Evolutionary conservation across 192 early-diverging fungal genomes (phyloP).

Genomic region (Coemansia sp.): DNA sequence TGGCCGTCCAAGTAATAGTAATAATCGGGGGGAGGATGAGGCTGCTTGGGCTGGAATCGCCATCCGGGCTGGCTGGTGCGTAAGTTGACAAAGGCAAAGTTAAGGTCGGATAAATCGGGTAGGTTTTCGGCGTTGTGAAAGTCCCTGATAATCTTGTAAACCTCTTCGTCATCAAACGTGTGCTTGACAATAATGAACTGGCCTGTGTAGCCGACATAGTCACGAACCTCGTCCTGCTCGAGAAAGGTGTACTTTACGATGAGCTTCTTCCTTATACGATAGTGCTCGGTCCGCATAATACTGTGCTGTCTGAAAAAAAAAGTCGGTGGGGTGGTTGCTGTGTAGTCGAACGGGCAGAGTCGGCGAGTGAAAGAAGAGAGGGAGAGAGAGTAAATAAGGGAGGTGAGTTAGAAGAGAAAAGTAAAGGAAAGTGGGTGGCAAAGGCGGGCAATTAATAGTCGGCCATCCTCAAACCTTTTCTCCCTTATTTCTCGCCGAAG

Average conservation of each 20-base stretch:
- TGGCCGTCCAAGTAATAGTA: neutral
- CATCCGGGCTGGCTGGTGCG: neutral
- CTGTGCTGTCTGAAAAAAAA: neutral
- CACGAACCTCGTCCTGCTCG: neutral
- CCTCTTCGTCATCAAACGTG: neutral
- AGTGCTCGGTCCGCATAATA: neutral
- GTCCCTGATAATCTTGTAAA: neutral
- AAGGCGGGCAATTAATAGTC: neutral
- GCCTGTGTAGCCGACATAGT: neutral
- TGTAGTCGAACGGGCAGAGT: neutral
- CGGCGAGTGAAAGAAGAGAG: too few relatives aligned
- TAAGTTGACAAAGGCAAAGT: neutral
- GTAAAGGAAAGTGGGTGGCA: neutral
- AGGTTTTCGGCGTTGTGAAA: neutral
- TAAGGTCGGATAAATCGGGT: neutral
- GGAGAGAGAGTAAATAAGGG: neutral
- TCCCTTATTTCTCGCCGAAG: too few relatives aligned
- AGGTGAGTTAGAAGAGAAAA: too few relatives aligned
- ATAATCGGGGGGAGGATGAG: neutral
- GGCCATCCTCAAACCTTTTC: too few relatives aligned
- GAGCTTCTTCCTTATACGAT: constrained; percentile 1
- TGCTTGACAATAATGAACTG: neutral
- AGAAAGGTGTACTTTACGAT: neutral
- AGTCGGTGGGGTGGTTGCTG: neutral
- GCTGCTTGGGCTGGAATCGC: neutral